Conservation (phyloP, 2,329 filamentous ascomycete species). For the Ascochyta viciae-villosae region DNA sequence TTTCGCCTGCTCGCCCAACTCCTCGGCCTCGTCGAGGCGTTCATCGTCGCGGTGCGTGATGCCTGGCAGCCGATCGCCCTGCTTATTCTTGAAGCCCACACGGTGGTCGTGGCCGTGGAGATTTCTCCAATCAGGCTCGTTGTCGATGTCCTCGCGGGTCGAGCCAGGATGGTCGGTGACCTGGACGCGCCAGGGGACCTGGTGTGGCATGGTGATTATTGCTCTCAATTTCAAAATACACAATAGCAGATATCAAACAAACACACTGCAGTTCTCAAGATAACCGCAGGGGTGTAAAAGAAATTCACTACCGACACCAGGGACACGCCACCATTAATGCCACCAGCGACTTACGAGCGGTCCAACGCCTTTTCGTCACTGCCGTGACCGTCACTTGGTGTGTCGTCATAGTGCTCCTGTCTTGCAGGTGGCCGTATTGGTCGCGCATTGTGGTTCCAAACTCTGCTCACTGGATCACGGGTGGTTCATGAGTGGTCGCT, state of each 20-base stretch:
- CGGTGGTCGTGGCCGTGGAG: slow-evolving; percentile 47
- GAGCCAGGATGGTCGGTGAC: slow-evolving; percentile 51
- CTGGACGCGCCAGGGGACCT: slow-evolving; percentile 35
- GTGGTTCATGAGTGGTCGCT: slow-evolving; percentile 6
- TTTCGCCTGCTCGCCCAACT: slow-evolving; percentile 33
- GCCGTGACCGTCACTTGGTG: background rate
- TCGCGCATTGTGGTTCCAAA: background rate
- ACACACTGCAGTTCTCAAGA: background rate
- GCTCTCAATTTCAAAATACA: background rate
- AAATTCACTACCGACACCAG: background rate
- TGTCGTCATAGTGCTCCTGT: slow-evolving; percentile 10
- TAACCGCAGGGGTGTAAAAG: background rate
- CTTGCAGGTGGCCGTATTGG: slow-evolving; percentile 1
- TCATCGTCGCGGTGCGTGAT: slow-evolving; percentile 45
- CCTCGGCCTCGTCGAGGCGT: slow-evolving; percentile 31
- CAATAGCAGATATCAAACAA: background rate
- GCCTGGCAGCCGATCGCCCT: slow-evolving; percentile 48
- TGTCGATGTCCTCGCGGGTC: slow-evolving; percentile 48
- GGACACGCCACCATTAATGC: background rate
- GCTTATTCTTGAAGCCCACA: slow-evolving; percentile 50
- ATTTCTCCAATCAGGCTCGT: slow-evolving; percentile 54
- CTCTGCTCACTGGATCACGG: background rate
- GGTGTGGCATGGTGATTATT: slow-evolving; percentile 6
- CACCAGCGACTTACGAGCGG: background rate
- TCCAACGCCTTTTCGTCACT: slow-evolving; percentile 8